Base-by-base conservation (phyloP, 176 grass and related monocot genomes). In the Musa acuminata region DNA sequence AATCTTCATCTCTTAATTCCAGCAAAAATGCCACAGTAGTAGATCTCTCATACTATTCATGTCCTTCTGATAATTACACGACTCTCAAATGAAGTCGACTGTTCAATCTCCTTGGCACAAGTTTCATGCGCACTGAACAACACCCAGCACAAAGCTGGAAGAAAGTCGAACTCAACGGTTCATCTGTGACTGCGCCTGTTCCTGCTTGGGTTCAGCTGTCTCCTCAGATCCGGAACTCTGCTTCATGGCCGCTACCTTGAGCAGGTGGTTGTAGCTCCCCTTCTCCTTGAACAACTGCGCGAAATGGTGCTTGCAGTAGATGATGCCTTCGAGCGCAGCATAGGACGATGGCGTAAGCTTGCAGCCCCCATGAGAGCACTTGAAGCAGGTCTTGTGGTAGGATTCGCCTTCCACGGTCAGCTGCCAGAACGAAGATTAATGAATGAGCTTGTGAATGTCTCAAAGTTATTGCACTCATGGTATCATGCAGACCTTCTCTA, bases 341-440 rank as follows among this genome's bases (percentile, higher is more conserved):
- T 96, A 96, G 79, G 87, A 92, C 11, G 85, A 90, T 19, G 87
- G 81, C 55, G 84, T 96, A 35, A 96, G 79, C 70, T 82, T 89
- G 93, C 93, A 96, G 13, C 93, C 93, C 9, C 82, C 85, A 63
- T 92, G 87, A 1, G 87, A 91, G 64, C 92, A 96, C 62, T 86
- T 89, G 89, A 96, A 96, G 78, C 92, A 96, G 80, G 80, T 90
- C 92, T 96, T 92, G 78, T 96, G 92, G 87, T 92, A 96, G 7
- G 83, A 70, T 19, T 96, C 89, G 10, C 89, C 89, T 58, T 92
- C 92, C 81, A 96, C 68, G 12, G 92, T 92, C 67, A 96, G 54
- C 89, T 96, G 76, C 63, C 35, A 35, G 35, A 82, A 21, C 10
- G 76, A 51, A 12, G 68, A 54, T 48, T 13, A n/a, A 52, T 75